Conservation (phyloP, 345 rosid genomes). For the Noccaea bulbosa region DNA sequence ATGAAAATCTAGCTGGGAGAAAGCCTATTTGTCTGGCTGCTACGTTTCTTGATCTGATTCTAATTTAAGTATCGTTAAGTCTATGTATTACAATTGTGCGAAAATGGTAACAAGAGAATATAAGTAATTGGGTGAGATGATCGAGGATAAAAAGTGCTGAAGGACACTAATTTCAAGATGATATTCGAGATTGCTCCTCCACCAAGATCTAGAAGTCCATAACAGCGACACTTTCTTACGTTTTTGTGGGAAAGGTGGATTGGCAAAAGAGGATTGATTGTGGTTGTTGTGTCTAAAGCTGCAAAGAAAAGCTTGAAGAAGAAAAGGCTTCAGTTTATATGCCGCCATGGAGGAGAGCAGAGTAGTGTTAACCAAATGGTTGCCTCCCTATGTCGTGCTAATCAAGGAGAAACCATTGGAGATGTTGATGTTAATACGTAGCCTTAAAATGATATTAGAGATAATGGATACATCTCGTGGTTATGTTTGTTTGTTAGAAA, state of each 20-base stretch:
- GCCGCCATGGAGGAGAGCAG: conserved; percentile 81
- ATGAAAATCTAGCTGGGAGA: background rate
- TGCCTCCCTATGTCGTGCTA: conserved; percentile 48
- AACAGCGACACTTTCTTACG: conserved; percentile 57
- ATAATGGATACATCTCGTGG: too few relatives aligned
- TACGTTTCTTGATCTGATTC: too few relatives aligned
- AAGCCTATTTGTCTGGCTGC: too few relatives aligned
- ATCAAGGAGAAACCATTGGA: background rate
- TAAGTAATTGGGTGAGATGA: conserved; percentile 65
- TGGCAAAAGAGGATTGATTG: conserved; percentile 61
- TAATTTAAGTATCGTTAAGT: conserved; percentile 38
- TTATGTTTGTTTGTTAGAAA: too few relatives aligned
- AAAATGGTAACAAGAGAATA: conserved; percentile 52
- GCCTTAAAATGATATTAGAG: too few relatives aligned
- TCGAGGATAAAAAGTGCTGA: conserved; percentile 57
- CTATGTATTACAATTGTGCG: background rate
- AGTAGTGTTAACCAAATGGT: conserved; percentile 75
- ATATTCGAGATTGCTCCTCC: conserved; percentile 73
- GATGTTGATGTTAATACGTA: background rate
- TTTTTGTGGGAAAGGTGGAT: conserved; percentile 72
- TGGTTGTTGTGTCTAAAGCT: conserved; percentile 63
- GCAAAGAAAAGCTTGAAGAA: conserved; percentile 77
- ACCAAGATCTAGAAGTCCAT: conserved; percentile 60
- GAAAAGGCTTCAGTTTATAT: conserved; percentile 58
- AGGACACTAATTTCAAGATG: conserved; percentile 72